Evolutionary conservation across 805 yeast species (phyloP).

Genomic region (Hanseniaspora singularis): DNA sequence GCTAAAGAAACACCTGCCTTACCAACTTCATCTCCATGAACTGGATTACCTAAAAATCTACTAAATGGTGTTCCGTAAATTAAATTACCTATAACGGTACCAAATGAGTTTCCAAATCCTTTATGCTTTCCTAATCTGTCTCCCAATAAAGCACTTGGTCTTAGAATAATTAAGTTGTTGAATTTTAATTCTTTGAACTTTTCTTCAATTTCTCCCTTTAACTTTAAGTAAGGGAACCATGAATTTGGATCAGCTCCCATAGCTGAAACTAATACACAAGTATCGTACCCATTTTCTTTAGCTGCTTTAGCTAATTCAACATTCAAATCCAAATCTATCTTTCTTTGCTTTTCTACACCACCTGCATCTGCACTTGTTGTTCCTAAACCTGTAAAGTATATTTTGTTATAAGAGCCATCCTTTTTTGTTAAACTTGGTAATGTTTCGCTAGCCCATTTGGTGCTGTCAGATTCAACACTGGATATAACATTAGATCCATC

Average conservation of each 20-base stretch:
- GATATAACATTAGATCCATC: constrained; percentile 22
- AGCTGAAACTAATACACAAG: constrained; percentile 57
- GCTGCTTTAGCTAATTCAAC: constrained; percentile 61
- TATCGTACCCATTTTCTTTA: constrained; percentile 51
- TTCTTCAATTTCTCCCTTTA: constrained; percentile 69
- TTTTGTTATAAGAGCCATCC: constrained; percentile 28
- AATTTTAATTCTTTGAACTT: constrained; percentile 51
- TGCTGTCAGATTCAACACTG: constrained; percentile 36
- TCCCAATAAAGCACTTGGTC: constrained; percentile 70
- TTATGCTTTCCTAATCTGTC: constrained; percentile 35
- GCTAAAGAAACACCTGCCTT: constrained; percentile 40
- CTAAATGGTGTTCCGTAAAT: constrained; percentile 30
- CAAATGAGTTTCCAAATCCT: constrained; percentile 30
- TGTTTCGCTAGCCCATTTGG: constrained; percentile 36
- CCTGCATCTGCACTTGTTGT: constrained; percentile 69
- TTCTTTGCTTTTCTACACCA: constrained; percentile 51
- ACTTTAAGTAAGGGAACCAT: constrained; percentile 44
- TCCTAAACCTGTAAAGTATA: constrained; percentile 57
- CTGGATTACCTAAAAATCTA: constrained; percentile 33
- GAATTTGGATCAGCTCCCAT: constrained; percentile 51
- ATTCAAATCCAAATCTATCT: constrained; percentile 66
- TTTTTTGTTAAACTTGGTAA: constrained; percentile 17
- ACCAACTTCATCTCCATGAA: constrained; percentile 57
- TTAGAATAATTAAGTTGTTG: constrained; percentile 57
- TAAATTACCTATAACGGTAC: constrained; percentile 27